These are phyloP conservation scores for Mikania micrantha DNA, from an alignment of 129 eudicot genomes.

Conservation along the genomic window DNA sequence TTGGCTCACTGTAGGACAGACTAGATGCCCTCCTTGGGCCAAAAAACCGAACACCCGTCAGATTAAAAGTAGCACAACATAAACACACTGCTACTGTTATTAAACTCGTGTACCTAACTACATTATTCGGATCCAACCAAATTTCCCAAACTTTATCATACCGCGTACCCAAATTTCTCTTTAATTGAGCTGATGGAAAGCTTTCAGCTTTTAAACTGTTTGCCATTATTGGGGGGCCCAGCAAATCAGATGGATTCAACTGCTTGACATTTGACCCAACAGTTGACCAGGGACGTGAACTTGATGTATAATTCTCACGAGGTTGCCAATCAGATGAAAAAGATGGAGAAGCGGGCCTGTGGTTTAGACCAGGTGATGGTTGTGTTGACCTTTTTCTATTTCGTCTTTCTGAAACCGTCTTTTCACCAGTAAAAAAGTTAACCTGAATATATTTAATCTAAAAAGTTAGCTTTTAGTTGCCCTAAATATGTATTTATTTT, in stretches of 20 bases:
- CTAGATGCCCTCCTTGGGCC: slow-evolving; percentile 33
- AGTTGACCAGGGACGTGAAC: slow-evolving; percentile 63
- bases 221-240: slow-evolving; percentile 36
- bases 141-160: slow-evolving; percentile 43
- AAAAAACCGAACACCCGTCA: slow-evolving; percentile 37
- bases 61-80: slow-evolving; percentile 40
- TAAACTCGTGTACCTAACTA: slow-evolving; percentile 42
- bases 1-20: slow-evolving; percentile 29
- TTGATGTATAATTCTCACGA: slow-evolving; percentile 41
- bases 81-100: slow-evolving; percentile 51
- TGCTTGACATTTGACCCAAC: slow-evolving; percentile 69
- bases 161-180: slow-evolving; percentile 59
- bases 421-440: slow-evolving; percentile 56
- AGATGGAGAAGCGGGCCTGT: slow-evolving; percentile 47
- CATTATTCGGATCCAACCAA: slow-evolving; percentile 39
- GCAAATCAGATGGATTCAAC: slow-evolving; percentile 63
- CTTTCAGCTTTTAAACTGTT: slow-evolving; percentile 37
- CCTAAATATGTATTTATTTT: not conserved
- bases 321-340: slow-evolving; percentile 41
- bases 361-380: slow-evolving; percentile 35
- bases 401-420: slow-evolving; percentile 49
- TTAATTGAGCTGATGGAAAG: slow-evolving; percentile 51
- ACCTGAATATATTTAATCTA: slow-evolving; percentile 33
- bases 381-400: slow-evolving; percentile 42
- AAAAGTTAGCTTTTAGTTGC: not conserved